These are phyloP conservation scores for Trametes sanguinea DNA, from an alignment of 768 basidiomycete genomes.

Conservation along the genomic window DNA sequence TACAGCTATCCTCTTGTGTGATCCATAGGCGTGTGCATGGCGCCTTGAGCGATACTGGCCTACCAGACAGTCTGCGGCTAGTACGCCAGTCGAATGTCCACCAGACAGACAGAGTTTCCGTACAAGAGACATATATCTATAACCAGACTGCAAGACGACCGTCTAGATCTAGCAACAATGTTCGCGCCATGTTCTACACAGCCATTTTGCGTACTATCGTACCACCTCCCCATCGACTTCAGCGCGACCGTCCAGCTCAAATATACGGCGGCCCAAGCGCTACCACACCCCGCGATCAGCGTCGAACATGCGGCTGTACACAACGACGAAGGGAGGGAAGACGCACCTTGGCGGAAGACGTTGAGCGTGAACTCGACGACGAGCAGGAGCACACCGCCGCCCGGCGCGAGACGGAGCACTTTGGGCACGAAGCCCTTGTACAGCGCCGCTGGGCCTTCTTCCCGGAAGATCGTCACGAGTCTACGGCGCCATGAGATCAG, in stretches of 20 bases:
- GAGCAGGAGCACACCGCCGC: constrained; percentile 90
- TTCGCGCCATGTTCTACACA: too few relatives aligned
- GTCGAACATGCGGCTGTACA: not conserved
- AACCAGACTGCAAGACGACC: too few relatives aligned
- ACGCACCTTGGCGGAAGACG: constrained; percentile 69
- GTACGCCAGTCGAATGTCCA: too few relatives aligned
- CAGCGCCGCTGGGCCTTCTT: constrained; percentile 83
- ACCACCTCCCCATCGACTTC: not conserved
- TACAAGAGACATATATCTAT: too few relatives aligned
- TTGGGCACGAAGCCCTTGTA: constrained; percentile 98
- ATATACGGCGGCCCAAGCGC: constrained; percentile 33
- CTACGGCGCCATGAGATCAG: constrained; percentile 28
- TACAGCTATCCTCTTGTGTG: too few relatives aligned
- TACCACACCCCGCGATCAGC: not conserved
- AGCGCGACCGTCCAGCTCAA: constrained; percentile 2
- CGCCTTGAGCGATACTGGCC: too few relatives aligned
- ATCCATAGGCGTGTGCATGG: too few relatives aligned
- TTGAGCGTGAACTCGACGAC: constrained; percentile 89
- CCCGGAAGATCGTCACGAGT: constrained; percentile 75
- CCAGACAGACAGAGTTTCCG: too few relatives aligned
- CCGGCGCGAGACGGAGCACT: constrained; percentile 91
- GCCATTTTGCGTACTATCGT: too few relatives aligned
- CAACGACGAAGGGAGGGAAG: not conserved
- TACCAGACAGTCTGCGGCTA: too few relatives aligned
- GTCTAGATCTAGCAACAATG: too few relatives aligned